A percentile compares a stretch with the other conserved stretches of the same genome.
These are phyloP conservation scores for Russula brevipes DNA, from an alignment of 768 basidiomycete genomes.

Conservation along the genomic window DNA sequence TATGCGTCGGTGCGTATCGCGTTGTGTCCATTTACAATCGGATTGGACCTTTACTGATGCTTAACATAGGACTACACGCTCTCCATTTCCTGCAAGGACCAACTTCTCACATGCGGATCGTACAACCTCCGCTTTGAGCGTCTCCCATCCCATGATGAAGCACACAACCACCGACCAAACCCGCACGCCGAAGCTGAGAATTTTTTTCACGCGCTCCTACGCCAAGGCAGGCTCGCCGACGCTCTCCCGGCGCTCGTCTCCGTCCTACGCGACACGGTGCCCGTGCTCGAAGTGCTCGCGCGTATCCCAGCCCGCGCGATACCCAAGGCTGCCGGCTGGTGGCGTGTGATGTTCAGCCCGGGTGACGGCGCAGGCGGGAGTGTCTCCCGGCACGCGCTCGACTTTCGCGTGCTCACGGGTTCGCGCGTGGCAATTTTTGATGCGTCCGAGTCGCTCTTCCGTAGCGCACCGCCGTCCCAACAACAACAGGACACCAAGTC, in stretches of 20 bases:
- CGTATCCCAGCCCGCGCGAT: constrained; percentile 40
- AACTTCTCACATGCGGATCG: constrained; percentile 57
- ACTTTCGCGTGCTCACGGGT: constrained; percentile 68
- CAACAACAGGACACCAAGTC: constrained; percentile 21
- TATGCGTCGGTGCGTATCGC: constrained; percentile 53
- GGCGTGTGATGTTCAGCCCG: constrained; percentile 50
- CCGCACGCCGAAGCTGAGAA: constrained; percentile 79
- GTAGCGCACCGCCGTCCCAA: constrained; percentile 10
- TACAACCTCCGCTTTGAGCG: constrained; percentile 74
- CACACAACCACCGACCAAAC: constrained; percentile 41
- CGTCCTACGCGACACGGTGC: constrained; percentile 70
- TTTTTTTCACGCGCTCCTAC: constrained; percentile 66
- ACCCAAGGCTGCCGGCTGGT: constrained; percentile 80
- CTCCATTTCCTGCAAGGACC: constrained; percentile 73
- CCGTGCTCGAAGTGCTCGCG: constrained; percentile 70
- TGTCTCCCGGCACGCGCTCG: constrained; percentile 59
- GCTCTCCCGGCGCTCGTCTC: constrained; percentile 63
- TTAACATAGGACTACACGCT: constrained; percentile 62
- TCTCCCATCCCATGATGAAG: neutral
- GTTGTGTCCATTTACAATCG: neutral
- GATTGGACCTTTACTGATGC: neutral
- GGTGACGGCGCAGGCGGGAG: neutral
- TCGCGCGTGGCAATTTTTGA: constrained; percentile 70
- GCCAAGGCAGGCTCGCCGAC: constrained; percentile 58
- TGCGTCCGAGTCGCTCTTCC: constrained; percentile 57